Conservation (phyloP, 768 basidiomycete species). For the Tulasnella sp. region DNA sequence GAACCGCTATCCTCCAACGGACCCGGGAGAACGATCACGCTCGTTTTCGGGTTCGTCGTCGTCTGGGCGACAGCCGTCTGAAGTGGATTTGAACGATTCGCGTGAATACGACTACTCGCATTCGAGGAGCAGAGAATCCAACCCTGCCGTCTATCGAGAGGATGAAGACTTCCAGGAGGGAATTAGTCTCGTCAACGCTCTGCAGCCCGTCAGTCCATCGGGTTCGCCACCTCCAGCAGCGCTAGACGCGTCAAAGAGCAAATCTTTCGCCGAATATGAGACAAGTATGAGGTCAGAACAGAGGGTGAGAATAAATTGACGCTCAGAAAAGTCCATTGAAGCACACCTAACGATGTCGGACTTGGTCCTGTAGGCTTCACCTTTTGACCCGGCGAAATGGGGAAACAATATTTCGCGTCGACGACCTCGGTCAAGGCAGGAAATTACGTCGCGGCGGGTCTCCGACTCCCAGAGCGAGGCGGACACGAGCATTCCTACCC, state of each 20-base stretch:
- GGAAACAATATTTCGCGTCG: slow-evolving; percentile 3
- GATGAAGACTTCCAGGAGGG: slow-evolving; percentile 4
- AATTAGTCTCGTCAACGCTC: background rate
- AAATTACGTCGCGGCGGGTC: background rate
- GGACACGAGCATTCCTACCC: background rate
- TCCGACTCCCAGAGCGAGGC: background rate
- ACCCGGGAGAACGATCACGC: background rate
- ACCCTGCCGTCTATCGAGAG: background rate
- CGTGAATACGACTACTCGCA: background rate
- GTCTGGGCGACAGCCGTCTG: background rate
- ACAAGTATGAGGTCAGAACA: background rate
- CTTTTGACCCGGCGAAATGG: slow-evolving; percentile 16
- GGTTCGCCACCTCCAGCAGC: background rate
- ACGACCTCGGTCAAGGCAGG: background rate
- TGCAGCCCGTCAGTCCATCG: background rate
- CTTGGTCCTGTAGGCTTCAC: background rate
- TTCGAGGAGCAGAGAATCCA: background rate
- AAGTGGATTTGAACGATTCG: slow-evolving; percentile 9
- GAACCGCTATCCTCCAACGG: background rate
- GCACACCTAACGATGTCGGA: background rate
- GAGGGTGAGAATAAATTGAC: background rate
- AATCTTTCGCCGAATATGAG: background rate
- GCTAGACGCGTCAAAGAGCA: background rate
- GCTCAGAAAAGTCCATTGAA: background rate
- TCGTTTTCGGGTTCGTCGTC: background rate